Conservation (phyloP, 805 yeast genomes). For the Pichia sporocuriosa region DNA sequence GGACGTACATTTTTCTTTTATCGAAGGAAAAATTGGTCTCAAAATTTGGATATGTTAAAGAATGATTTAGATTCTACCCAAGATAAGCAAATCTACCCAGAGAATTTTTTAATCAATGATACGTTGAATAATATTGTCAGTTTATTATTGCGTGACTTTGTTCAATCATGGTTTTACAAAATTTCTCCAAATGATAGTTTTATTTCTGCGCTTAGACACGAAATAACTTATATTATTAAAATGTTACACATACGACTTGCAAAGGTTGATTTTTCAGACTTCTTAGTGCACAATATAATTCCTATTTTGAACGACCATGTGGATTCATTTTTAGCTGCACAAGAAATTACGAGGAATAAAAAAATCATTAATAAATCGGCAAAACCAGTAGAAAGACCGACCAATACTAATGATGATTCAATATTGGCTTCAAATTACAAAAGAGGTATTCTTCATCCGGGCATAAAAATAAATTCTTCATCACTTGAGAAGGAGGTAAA, state of each 20-base stretch:
- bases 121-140: constrained; percentile 44
- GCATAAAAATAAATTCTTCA: constrained; percentile 35
- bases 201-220: constrained; percentile 36
- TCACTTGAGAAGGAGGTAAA: constrained; percentile 39
- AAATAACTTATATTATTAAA: constrained; percentile 36
- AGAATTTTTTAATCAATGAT: constrained; percentile 47
- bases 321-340: constrained; percentile 39
- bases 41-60: constrained; percentile 16
- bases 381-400: constrained; percentile 11
- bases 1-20: constrained; percentile 18
- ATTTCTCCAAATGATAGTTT: constrained; percentile 36
- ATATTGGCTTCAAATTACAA: constrained; percentile 40
- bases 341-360: constrained; percentile 29
- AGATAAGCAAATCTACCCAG: constrained; percentile 31
- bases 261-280: constrained; percentile 44
- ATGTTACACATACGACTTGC: constrained; percentile 37
- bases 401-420: constrained; percentile 32
- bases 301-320: constrained; percentile 68
- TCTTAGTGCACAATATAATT: constrained; percentile 50
- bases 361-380: constrained; percentile 15
- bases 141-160: constrained; percentile 45
- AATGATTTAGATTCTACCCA: constrained; percentile 10
- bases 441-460: constrained; percentile 53
- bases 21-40: constrained; percentile 25
- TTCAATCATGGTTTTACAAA: constrained; percentile 48